Percentiles rank a stretch among this genome's conserved stretches.
Evolutionary conservation across 768 basidiomycete species (phyloP).

Genomic region (Sarcodon aspratus): DNA sequence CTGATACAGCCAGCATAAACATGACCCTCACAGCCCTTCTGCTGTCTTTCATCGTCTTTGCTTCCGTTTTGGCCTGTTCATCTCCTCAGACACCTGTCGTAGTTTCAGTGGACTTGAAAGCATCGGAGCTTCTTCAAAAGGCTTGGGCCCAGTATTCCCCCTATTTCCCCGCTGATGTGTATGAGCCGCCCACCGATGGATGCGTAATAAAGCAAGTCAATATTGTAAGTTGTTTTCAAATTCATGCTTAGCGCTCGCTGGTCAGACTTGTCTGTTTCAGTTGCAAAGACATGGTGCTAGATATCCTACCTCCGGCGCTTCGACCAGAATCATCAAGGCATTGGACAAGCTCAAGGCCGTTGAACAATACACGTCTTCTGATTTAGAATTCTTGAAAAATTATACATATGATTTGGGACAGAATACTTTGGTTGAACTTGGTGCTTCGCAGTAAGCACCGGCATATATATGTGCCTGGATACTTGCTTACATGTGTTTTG

Average conservation of each 20-base stretch:
- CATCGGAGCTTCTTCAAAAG: too few relatives aligned
- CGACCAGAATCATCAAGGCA: constrained; percentile 29
- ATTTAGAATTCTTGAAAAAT: constrained; percentile 43
- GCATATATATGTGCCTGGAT: not conserved
- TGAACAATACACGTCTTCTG: constrained; percentile 28
- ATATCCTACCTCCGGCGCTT: constrained; percentile 49
- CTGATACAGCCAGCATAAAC: too few relatives aligned
- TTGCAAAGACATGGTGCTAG: constrained; percentile 76
- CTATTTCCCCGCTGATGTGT: constrained; percentile 36
- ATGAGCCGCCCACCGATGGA: constrained; percentile 30
- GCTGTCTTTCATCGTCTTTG: too few relatives aligned
- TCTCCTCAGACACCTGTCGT: too few relatives aligned
- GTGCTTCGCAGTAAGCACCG: constrained; percentile 45
- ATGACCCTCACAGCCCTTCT: too few relatives aligned
- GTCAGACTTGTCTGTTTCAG: constrained; percentile 21
- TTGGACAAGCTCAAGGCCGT: constrained; percentile 44
- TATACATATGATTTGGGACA: constrained; percentile 49
- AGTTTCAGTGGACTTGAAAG: too few relatives aligned
- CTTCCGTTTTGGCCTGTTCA: too few relatives aligned
- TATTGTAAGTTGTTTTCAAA: constrained; percentile 29
- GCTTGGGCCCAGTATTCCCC: constrained; percentile 55
- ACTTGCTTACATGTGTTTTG: not conserved
- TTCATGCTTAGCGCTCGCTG: not conserved
- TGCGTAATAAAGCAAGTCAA: constrained; percentile 45
- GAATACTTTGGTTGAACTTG: constrained; percentile 54